Evolutionary conservation across 352 stramenopile species (phyloP), one percentile per base, ranked within the genome.

Genomic region (Globisporangium echinulatum): DNA sequence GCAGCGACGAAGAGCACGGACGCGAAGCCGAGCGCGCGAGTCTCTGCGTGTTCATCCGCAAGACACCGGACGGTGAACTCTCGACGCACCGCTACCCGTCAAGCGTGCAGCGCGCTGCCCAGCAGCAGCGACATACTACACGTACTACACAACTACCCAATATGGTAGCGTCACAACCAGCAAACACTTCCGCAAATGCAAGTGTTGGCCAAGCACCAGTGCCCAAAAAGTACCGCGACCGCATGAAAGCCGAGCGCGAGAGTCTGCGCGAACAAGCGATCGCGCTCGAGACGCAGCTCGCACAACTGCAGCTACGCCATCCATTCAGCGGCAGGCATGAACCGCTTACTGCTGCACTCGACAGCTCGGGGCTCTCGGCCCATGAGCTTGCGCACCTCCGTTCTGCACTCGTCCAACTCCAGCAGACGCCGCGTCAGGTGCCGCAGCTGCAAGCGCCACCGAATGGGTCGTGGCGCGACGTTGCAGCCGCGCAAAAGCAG

Each of bases 201-300:
- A 2, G 15, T 14, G 8, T 6, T 11, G 14, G 1, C 4, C 19
- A 47, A 44, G 0, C 40, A 13, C 7, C 40, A 13, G 40, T 14
- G 43, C 19, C 17, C 25, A 58, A 58, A 25, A 59, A 52, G 54
- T 25, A 44, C 33, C 54, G 44, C 15, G 33, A 37, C 14, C 44
- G 54, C 54, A 59, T 46, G 44, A 59, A 59, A 42, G 37, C 46
- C 17, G 54, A 59, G 44, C 10, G 37, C 14, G 19, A 52, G 54
- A 44, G 15, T 13, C 36, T 59, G 44, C 54, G 54, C 36, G 44
- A 52, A 1, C 43, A 59, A 9, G 36, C 36, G 25, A n/a, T 17
- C 7, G 25, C 25, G 33, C 44, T 59, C 36, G 43, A 59, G 44
- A n/a, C 54, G 43, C 44, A 17, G 10, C 54, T 59, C 43, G 19